Percentiles rank a stretch among this genome's conserved stretches.
Evolutionary conservation across 129 eudicot species (phyloP).

Genomic region (Cynara cardunculus): DNA sequence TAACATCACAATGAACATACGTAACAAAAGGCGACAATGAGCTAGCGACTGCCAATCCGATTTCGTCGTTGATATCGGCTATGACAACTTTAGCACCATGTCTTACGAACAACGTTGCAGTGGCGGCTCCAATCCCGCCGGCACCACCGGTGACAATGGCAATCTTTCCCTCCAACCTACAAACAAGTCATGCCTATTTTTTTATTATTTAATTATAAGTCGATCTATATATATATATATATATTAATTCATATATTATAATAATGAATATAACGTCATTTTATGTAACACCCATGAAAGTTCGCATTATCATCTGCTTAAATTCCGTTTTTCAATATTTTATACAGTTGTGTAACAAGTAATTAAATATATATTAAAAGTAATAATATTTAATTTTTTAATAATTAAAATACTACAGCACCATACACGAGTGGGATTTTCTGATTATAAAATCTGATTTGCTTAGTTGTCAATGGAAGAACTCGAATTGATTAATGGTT

Average conservation of each 20-base stretch:
- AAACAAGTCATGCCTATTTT: not conserved
- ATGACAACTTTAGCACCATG: constrained; percentile 84
- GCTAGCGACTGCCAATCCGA: constrained; percentile 48
- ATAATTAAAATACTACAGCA: not conserved
- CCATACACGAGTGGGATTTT: constrained; percentile 27
- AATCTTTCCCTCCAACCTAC: constrained; percentile 84
- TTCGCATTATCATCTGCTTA: not conserved
- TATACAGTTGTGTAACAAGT: not conserved
- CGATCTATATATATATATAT: no score
- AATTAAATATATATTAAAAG: not conserved
- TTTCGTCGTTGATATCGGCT: constrained; percentile 60
- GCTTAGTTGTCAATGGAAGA: constrained; percentile 23
- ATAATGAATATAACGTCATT: not conserved
- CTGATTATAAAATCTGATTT: constrained; percentile 4
- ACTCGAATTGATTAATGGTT: constrained; percentile 1
- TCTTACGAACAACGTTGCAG: constrained; percentile 55
- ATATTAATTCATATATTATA: not conserved
- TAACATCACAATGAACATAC: constrained; percentile 76
- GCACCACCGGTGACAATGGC: constrained; percentile 96
- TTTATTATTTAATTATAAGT: no score
- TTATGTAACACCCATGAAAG: not conserved
- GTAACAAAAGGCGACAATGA: constrained; percentile 46
- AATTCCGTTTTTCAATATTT: not conserved
- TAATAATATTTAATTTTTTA: not conserved
- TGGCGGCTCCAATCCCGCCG: constrained; percentile 84